Base-by-base conservation (phyloP, 202 grass and related monocot genomes). In the Schoenoplectus triqueter region DNA sequence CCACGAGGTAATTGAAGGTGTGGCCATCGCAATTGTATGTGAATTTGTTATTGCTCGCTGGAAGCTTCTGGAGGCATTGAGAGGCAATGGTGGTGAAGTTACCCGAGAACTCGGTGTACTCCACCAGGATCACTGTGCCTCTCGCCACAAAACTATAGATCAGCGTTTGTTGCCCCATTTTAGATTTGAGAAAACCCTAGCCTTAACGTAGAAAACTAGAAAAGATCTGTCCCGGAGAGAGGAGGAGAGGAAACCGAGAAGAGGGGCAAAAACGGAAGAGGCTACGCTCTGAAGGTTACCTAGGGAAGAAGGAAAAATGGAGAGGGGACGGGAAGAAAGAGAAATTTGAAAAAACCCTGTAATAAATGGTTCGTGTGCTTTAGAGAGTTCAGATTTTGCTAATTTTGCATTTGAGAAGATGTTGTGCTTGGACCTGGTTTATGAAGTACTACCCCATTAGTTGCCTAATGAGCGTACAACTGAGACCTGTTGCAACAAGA, bases 1-100 rank as follows among this genome's bases (percentile, higher is more conserved):
- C 88, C 14, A 97, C 84, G 22, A 92, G 91, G 85, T 94, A 97
- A 87, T 94, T 94, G 86, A 97, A 97, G n/a, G 88, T 97, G 80
- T 97, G 91, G 1, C 86, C 85, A 8, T 97, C 94, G 75, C 91
- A 97, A 82, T 80, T 97, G 85, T 94, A 94, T 21, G 77, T 89
- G 59, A 86, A 84, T 1, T 86, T 90, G 72, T 97, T 97, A 66
- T 94, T 92, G 79, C 80, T 80, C 3, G 94, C 3, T 0, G 94
- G 94, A 79, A 97, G 94, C 69, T 94, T 97, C 70, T 97, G 86
- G 6, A 97, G 80, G 75, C 94, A 97, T 54, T 94, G 85, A 8
- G 86, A 82, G 1, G 91, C 90, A 19, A 97, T 83, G 70, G 90
- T 82, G 85, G 90, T 89, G 55, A 97, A 97, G 82, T 94, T 94